Base-by-base conservation (phyloP, 768 basidiomycete species). In the Boletus rufocinnamomeus region DNA sequence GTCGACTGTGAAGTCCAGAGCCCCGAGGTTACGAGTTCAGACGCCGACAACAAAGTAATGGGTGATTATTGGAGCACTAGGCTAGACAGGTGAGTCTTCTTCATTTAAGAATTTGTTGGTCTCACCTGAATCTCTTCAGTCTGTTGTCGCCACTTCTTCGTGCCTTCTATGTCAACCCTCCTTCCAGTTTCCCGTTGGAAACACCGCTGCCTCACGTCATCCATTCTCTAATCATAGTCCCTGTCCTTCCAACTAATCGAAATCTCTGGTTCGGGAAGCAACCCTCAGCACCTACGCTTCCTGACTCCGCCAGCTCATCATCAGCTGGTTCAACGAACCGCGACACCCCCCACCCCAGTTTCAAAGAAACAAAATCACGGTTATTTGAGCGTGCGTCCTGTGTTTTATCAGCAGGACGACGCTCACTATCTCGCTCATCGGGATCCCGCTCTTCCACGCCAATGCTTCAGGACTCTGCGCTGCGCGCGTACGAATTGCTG, bases 151-250 rank as follows among this genome's bases (percentile, higher is more conserved):
- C 89, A 1, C 79, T 93, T 25, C 76, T 95, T 40, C 83, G 85
- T 32, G 79, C 85, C 6, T 90, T 94, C 72, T 80, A 84, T 60
- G 66, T 79, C n/a, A 79, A 90, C 25, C 85, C 82, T 4, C 79
- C 82, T 6, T 84, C 82, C 52, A 80, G 82, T 11, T 78, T 77
- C 4, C 93, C 92, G 2, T 76, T 96, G 38, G 76, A 84, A 0
- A 74, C 87, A 0, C 93, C 95, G 0, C 74, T 97, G 35, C 86
- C 90, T 1, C 89, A 96, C 60, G 80, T 87, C 53, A 87, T 96
- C 41, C 91, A 97, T 68, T 77, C 84, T 11, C 80, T 97, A 46
- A 90, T 95, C 59, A 83, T 81, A 35, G 82, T 95, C 56, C 95
- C 95, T 44, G 77, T 91, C 54, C 74, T 78, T 37, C 72, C 85